These are phyloP conservation scores for Ophiostoma tasmaniense DNA, from an alignment of 2,329 filamentous ascomycete species.

Conservation along the genomic window DNA sequence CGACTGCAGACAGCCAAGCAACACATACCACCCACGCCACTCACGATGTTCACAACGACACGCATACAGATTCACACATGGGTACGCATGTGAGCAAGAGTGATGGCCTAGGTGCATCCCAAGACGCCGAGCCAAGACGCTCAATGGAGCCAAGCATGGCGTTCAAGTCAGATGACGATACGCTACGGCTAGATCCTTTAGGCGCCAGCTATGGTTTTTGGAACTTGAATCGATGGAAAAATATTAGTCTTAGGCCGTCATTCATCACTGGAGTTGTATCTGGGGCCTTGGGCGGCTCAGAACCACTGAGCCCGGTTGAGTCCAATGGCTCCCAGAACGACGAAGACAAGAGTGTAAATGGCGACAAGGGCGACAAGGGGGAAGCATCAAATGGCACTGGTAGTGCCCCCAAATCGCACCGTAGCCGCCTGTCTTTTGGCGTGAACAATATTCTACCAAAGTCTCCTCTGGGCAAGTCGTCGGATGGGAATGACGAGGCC, in stretches of 20 bases:
- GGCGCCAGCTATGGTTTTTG: constrained; percentile 45
- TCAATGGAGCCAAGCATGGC: constrained; percentile 43
- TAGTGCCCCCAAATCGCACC: not conserved
- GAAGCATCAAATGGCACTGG: constrained; percentile 19
- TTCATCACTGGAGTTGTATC: constrained; percentile 3
- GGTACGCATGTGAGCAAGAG: constrained; percentile 1
- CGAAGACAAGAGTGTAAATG: not conserved
- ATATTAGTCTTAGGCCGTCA: constrained; percentile 28
- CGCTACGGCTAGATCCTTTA: constrained; percentile 30
- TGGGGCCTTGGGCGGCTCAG: constrained; percentile 5
- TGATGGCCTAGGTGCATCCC: constrained; percentile 33
- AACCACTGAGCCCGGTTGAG: not conserved
- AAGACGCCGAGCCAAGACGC: not conserved
- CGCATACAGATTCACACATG: not conserved
- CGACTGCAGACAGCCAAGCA: not conserved
- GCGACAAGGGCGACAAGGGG: not conserved
- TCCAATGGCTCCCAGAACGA: not conserved
- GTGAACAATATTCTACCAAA: constrained; percentile 12
- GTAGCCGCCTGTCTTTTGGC: constrained; percentile 21
- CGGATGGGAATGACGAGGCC: not conserved
- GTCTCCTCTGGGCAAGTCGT: constrained; percentile 15
- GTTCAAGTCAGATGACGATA: constrained; percentile 34
- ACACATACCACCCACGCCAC: not conserved
- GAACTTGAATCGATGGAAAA: constrained; percentile 48
- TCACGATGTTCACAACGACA: not conserved